Percentiles rank a stretch among this genome's conserved stretches.
phyloP scores from a whole-genome alignment of 139 green algal species.

The Chlamydomonas sp. region DNA sequence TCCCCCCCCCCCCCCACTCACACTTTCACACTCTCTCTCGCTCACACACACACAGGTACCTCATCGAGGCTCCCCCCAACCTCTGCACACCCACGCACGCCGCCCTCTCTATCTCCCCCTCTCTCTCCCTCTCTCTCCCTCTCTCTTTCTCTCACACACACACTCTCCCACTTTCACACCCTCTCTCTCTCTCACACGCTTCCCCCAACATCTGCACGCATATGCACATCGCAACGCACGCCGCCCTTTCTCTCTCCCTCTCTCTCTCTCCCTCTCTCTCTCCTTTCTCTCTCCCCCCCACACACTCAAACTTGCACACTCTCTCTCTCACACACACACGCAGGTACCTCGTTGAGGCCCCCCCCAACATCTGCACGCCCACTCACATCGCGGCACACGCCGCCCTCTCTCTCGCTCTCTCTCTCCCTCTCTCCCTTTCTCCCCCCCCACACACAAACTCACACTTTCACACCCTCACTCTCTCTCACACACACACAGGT shows the following conservation, averaged over 20 bases:
- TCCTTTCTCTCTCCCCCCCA: not conserved
- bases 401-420: not conserved
- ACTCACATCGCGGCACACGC: not conserved
- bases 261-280: conserved; percentile 30
- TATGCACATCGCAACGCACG: not conserved
- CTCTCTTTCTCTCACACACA: conserved; percentile 18
- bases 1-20: too few species aligned
- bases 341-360: conserved; percentile 89
- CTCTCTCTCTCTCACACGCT: too few species aligned
- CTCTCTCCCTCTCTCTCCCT: conserved; percentile 33
- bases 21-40: too few species aligned
- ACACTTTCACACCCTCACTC: too few species aligned
- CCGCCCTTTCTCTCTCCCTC: conserved; percentile 44
- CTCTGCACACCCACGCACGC: conserved; percentile 73
- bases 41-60: too few species aligned
- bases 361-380: not conserved
- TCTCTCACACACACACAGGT: too few species aligned
- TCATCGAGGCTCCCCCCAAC: too few species aligned
- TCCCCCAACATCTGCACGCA: not conserved
- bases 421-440: not conserved
- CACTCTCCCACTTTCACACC: not conserved
- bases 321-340: too few species aligned
- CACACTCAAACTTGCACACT: not conserved
- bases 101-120: conserved; percentile 56
- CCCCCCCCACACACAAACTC: too few species aligned